Conservation (phyloP, 306 rosid genomes). For the Sicyos edulis region DNA sequence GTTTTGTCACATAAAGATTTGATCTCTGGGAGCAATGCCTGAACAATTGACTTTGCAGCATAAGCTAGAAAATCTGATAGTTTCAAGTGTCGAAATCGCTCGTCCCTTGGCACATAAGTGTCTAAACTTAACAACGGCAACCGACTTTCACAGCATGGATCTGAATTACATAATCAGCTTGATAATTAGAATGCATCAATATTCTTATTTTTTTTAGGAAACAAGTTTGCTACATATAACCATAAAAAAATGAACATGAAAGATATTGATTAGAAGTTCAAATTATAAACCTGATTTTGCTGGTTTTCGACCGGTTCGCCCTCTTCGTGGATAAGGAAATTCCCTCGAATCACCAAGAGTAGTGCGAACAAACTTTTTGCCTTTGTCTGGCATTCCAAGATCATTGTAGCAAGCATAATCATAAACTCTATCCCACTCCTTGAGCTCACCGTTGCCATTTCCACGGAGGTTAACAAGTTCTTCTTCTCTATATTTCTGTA, state of each 20-base stretch:
- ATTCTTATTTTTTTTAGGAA: too few species aligned
- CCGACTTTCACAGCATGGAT: slow-evolving; percentile 59
- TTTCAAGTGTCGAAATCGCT: slow-evolving; percentile 61
- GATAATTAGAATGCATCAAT: not conserved
- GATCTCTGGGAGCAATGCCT: slow-evolving; percentile 62
- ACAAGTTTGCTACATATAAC: too few species aligned
- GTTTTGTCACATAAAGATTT: slow-evolving; percentile 65
- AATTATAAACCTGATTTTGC: slow-evolving; percentile 43
- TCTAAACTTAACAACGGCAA: slow-evolving; percentile 56
- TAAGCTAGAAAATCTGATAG: slow-evolving; percentile 76
- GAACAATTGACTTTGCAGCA: slow-evolving; percentile 59
- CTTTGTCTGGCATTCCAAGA: slow-evolving; percentile 60
- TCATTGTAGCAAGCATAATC: slow-evolving; percentile 90
- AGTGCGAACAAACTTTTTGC: slow-evolving; percentile 48
- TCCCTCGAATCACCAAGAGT: slow-evolving; percentile 57
- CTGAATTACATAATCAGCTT: slow-evolving; percentile 34
- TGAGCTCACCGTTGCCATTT: slow-evolving; percentile 48
- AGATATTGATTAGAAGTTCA: not conserved
- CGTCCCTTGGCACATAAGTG: slow-evolving; percentile 83
- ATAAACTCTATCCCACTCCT: slow-evolving; percentile 94
- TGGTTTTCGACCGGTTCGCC: slow-evolving; percentile 66
- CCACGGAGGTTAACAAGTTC: slow-evolving; percentile 65
- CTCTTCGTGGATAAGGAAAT: slow-evolving; percentile 82
- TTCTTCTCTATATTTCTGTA: slow-evolving; percentile 57
- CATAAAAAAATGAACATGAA: not conserved